Percentiles rank a stretch among this genome's conserved stretches.
phyloP scores from a whole-genome alignment of 2,329 filamentous ascomycete genomes.

The Penicillium freii region DNA sequence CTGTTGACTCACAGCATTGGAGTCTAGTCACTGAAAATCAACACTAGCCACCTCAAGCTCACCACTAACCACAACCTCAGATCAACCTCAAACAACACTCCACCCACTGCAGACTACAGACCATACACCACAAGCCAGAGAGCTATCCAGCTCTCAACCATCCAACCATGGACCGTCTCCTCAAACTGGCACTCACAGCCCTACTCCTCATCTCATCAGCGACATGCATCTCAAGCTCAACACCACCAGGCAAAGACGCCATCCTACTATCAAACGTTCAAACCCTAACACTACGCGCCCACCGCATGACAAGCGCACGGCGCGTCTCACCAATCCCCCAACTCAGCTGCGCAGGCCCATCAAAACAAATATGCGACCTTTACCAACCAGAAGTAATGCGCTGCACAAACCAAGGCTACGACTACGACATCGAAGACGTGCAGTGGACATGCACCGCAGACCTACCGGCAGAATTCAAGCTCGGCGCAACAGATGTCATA shows the following conservation, averaged over 20 bases:
- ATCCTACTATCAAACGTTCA: constrained; percentile 67
- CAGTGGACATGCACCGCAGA: constrained; percentile 85
- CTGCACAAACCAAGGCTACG: constrained; percentile 80
- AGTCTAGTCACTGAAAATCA: neutral
- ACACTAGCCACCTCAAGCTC: neutral
- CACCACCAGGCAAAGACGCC: constrained; percentile 45
- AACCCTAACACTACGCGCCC: constrained; percentile 71
- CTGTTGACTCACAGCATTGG: constrained; percentile 5
- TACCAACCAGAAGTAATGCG: constrained; percentile 80
- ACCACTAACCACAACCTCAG: neutral
- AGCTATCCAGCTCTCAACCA: neutral
- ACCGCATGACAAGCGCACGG: constrained; percentile 68
- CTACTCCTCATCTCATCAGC: constrained; percentile 22
- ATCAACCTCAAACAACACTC: neutral
- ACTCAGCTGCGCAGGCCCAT: constrained; percentile 70
- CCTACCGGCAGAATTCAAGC: constrained; percentile 63
- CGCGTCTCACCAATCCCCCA: constrained; percentile 75
- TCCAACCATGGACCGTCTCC: constrained; percentile 22
- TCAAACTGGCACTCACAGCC: constrained; percentile 15
- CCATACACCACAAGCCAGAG: neutral
- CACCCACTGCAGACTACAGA: neutral
- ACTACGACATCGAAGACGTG: constrained; percentile 76
- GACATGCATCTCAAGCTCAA: constrained; percentile 14
- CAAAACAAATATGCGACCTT: constrained; percentile 60
- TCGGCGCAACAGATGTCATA: constrained; percentile 83